These are phyloP conservation scores for Magnolia kwangsiensis DNA, from an alignment of 164 flowering plant genomes.

Conservation along the genomic window DNA sequence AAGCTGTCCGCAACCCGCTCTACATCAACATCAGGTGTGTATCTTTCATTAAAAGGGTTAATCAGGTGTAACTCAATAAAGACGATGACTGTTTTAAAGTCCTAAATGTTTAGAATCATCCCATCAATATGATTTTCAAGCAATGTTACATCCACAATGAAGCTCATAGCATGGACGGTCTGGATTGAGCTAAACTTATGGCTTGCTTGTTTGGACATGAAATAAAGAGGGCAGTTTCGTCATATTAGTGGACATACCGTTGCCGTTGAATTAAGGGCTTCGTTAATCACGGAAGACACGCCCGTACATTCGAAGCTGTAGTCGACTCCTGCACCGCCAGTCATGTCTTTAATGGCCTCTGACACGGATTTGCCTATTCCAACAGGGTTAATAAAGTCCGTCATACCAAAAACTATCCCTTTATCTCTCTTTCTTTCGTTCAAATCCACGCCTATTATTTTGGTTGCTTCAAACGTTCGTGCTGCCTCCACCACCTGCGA, in stretches of 20 bases:
- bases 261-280: conserved; percentile 39
- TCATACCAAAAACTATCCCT: conserved; percentile 42
- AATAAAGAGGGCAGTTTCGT: no score
- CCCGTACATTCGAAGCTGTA: conserved; percentile 54
- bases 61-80: no score
- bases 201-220: no score
- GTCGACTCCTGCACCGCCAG: conserved; percentile 51
- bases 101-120: no score
- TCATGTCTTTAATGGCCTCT: conserved; percentile 34
- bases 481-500: conserved; percentile 26
- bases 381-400: conserved; percentile 43
- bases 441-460: conserved; percentile 44
- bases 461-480: conserved; percentile 33
- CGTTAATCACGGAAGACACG: conserved; percentile 18
- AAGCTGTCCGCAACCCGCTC: no score
- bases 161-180: no score
- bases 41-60: no score
- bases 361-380: conserved; percentile 25
- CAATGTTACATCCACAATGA: no score
- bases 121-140: no score
- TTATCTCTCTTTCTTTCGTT: conserved; percentile 27
- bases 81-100: no score
- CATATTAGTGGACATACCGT: conserved; percentile 21
- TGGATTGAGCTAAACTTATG: no score
- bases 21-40: no score